Base-by-base conservation (phyloP, 2,329 filamentous ascomycete species). In the Calonectria pseudoreteaudii region DNA sequence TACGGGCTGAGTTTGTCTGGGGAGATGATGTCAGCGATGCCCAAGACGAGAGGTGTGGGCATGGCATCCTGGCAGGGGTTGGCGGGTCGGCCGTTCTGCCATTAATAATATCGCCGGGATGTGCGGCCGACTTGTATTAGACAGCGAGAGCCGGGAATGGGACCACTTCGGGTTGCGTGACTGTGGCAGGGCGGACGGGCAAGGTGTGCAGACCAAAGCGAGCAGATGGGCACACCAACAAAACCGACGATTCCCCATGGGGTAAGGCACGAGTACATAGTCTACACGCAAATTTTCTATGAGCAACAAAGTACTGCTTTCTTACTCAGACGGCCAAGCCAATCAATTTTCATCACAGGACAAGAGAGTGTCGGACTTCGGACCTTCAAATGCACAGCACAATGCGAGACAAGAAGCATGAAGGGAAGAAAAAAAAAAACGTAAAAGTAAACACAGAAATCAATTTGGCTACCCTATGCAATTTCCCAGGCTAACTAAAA, bases 391-490 rank as follows among this genome's bases (percentile, higher is more conserved):
- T 44, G 41, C 4, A 23, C 3, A 23, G n/a, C 2, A 23, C n/a
- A 47, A 23, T 10, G 10, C 10, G 14, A 38, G n/a, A n/a, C n/a
- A n/a, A n/a, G n/a, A n/a, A n/a, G n/a, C n/a, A n/a, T n/a, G n/a
- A n/a, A n/a, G n/a, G n/a, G n/a, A n/a, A n/a, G 36, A 62, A 26
- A 14, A 6, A 62, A 28, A 0, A 28, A 16, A 16, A 31, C 30
- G 20, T 9, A 6, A n/a, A n/a, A n/a, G n/a, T 16, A 23, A 28
- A 62, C 23, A 62, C 26, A 20, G 10, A 62, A 62, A 62, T 62
- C 56, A 38, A 62, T 62, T 62, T 41, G 56, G 56, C 56, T 62
- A 62, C 56, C 56, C 56, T 62, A 62, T 62, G 34, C 56, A 62
- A 28, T 62, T 62, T 62, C 56, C 56, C 56, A 41, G 36, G 56